Evolutionary conservation across 805 yeast genomes (phyloP), one percentile per base, ranked within the genome.

Genomic region (Cyberlindnera meyerae): DNA sequence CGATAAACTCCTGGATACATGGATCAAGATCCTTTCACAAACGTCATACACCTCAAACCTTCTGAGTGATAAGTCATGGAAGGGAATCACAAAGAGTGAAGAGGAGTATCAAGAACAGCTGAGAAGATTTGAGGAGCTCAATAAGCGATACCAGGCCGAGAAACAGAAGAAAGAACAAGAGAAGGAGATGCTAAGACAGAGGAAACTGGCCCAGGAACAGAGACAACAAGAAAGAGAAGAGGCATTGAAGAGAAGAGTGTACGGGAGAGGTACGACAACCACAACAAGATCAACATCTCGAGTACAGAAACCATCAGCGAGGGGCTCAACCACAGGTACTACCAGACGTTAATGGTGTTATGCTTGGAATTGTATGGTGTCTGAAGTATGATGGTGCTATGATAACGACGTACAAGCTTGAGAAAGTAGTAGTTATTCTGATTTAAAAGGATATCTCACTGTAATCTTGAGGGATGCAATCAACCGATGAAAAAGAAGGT

Each of bases 21-120:
- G 83, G 83, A 68, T 74, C 35, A 65, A 70, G 43, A 77, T 79
- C 33, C 65, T 79, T 15, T 76, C 82, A 12, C 83, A 79, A 48
- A 73, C 82, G 16, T 70, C 71, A 24, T 73, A 75, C 48, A 71
- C 79, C 4, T 62, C 66, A 18, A 66, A 69, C 8, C 53, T 75
- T 14, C 60, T 77, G 44, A 62, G 63, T 35, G 69, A 70, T 37
- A 45, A 49, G 18, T 61, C 61, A 33, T 63, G 75, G 67, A 56
- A 61, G 33, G 71, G 71, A 1, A 24, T 44, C 2, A 36, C 53
- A 3, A 54, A 45, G 27, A 45, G 37, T 24, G 57, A 52, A 16
- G 49, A 44, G 20, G 51, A 45, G 18, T 48, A 49, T 30, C 52
- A 47, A 8, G 22, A 31, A 14, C 55, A 55, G 30, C 37, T 49